Evolutionary conservation across 2,329 filamentous ascomycete genomes (phyloP).

Genomic region (Pseudogymnoascus sp.): DNA sequence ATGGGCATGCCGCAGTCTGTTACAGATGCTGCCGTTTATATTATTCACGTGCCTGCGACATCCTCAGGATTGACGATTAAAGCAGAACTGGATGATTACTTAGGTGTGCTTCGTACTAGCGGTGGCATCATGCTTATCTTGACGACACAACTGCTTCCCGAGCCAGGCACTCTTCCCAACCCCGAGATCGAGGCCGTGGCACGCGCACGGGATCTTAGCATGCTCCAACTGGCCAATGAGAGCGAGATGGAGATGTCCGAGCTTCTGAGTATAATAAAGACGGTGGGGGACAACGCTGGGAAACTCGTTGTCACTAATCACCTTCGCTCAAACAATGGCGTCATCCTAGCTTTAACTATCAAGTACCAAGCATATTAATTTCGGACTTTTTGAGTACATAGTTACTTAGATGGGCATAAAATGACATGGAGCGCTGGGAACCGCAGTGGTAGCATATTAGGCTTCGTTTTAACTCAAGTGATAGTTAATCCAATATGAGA

Average conservation of each 20-base stretch:
- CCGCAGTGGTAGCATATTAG: background rate
- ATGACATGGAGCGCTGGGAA: background rate
- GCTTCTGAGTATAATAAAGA: slow-evolving; percentile 25
- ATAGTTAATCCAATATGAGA: background rate
- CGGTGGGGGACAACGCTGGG: slow-evolving; percentile 23
- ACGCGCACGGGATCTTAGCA: slow-evolving; percentile 26
- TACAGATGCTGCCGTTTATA: slow-evolving; percentile 30
- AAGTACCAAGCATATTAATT: slow-evolving; percentile 18
- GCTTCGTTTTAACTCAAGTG: background rate
- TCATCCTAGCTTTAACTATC: slow-evolving; percentile 19
- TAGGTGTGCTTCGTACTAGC: slow-evolving; percentile 27
- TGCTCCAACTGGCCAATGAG: slow-evolving; percentile 28
- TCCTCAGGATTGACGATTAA: slow-evolving; percentile 16
- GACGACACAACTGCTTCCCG: slow-evolving; percentile 22
- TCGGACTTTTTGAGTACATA: background rate
- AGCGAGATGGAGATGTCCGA: slow-evolving; percentile 26
- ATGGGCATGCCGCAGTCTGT: slow-evolving; percentile 24
- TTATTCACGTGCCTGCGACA: slow-evolving; percentile 25
- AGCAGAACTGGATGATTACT: slow-evolving; percentile 28
- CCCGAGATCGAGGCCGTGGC: slow-evolving; percentile 21
- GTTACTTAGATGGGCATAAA: background rate
- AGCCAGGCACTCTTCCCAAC: slow-evolving; percentile 18
- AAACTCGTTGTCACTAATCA: slow-evolving; percentile 22
- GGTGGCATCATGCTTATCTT: slow-evolving; percentile 25
- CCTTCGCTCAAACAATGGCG: slow-evolving; percentile 16